phyloP scores from a whole-genome alignment of 2,329 filamentous ascomycete genomes.

The Talaromyces marneffei region DNA sequence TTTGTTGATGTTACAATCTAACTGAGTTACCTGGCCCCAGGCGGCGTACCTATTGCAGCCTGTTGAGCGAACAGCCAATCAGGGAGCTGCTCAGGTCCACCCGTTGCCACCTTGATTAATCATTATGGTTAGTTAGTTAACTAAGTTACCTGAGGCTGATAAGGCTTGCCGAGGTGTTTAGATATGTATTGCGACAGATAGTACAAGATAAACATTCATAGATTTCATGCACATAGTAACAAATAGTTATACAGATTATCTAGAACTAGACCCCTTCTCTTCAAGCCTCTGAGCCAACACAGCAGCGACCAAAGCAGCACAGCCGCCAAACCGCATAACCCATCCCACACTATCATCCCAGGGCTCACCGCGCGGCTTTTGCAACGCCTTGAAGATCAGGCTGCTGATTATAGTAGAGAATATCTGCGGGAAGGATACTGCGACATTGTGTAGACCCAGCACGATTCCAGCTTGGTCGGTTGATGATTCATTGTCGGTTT shows the following conservation, averaged over 20 bases:
- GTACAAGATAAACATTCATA: no score
- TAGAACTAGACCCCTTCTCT: constrained; percentile 45
- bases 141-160: no score
- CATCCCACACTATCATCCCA: constrained; percentile 84
- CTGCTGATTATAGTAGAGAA: constrained; percentile 80
- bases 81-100: background rate
- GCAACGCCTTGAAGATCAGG: constrained; percentile 74
- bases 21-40: constrained; percentile 3
- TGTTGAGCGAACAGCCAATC: background rate
- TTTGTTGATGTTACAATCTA: background rate
- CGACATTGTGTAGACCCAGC: constrained; percentile 91
- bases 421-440: constrained; percentile 85
- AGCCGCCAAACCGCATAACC: constrained; percentile 76
- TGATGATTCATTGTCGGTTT: constrained; percentile 41
- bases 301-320: constrained; percentile 70
- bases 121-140: no score
- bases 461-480: constrained; percentile 81
- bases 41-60: background rate
- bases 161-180: background rate
- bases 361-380: constrained; percentile 78
- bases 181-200: no score
- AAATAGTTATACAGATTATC: background rate
- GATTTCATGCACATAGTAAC: background rate
- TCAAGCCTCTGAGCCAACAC: constrained; percentile 63
- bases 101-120: background rate